A percentile compares a stretch with the other conserved stretches of the same genome.
Evolutionary conservation across 768 basidiomycete genomes (phyloP).

Genomic region (Auricularia cornea): DNA sequence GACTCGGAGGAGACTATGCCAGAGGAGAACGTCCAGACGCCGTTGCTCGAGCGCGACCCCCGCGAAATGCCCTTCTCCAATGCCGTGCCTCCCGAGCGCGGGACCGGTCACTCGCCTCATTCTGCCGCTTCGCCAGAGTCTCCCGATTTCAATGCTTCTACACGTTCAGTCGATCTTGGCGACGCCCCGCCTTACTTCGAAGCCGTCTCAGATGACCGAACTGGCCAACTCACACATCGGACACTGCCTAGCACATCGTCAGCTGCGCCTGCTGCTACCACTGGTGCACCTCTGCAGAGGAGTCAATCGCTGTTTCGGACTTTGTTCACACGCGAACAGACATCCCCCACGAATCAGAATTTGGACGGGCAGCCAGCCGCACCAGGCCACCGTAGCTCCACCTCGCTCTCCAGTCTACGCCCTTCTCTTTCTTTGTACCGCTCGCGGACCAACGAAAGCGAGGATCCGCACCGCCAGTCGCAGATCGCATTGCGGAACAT

Average conservation of each 20-base stretch:
- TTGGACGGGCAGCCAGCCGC: not conserved
- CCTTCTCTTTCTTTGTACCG: not conserved
- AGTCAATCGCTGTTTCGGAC: not conserved
- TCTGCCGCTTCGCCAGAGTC: not conserved
- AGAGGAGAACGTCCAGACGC: not conserved
- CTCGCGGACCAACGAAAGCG: not conserved
- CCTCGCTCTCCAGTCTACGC: not conserved
- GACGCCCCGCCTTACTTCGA: conserved; percentile 66
- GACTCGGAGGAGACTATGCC: not conserved
- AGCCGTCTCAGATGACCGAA: conserved; percentile 23
- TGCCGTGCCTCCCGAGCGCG: conserved; percentile 7
- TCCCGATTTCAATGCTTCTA: not conserved
- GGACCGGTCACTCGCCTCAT: not conserved
- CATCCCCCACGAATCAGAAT: not conserved
- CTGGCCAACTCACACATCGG: not conserved
- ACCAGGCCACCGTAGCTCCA: not conserved
- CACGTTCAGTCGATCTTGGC: conserved; percentile 32
- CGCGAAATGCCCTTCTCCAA: conserved; percentile 22
- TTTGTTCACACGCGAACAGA: not conserved
- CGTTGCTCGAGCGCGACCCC: conserved; percentile 1
- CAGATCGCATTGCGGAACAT: conserved; percentile 27
- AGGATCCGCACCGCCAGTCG: not conserved
- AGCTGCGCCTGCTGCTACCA: not conserved
- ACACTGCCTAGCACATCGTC: not conserved
- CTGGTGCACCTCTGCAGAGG: not conserved